Percentiles rank a stretch among this genome's conserved stretches.
These are phyloP conservation scores for Pythium chondricola DNA, from an alignment of 352 stramenopile species.

Conservation along the genomic window DNA sequence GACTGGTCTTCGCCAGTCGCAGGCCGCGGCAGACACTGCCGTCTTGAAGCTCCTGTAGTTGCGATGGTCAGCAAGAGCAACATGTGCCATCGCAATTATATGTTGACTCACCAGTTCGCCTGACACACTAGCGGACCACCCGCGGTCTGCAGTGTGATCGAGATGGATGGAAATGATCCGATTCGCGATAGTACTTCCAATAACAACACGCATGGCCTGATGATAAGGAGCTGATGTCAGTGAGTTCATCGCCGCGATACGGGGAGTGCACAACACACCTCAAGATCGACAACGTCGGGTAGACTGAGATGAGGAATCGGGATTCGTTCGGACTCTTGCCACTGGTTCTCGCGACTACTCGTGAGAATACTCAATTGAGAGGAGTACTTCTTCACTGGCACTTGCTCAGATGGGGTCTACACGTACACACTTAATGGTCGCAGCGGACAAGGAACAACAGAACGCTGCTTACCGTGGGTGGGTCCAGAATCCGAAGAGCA, in stretches of 20 bases:
- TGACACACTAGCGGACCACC: slow-evolving; percentile 29
- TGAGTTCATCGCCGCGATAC: too few species aligned
- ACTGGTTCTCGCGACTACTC: neutral
- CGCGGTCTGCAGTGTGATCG: slow-evolving; percentile 13
- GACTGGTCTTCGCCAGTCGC: slow-evolving; percentile 28
- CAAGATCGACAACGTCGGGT: slow-evolving; percentile 27
- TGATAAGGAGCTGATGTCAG: neutral
- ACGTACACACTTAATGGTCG: too few species aligned
- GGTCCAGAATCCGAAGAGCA: slow-evolving; percentile 8
- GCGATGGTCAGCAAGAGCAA: too few species aligned
- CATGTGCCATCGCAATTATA: too few species aligned
- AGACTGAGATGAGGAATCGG: slow-evolving; percentile 7
- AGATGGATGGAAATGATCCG: slow-evolving; percentile 33
- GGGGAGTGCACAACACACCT: too few species aligned
- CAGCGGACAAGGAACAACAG: too few species aligned
- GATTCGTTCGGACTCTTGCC: slow-evolving; percentile 1
- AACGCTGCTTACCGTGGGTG: slow-evolving; percentile 9
- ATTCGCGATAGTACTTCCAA: slow-evolving; percentile 38
- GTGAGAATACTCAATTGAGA: too few species aligned
- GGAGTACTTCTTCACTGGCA: too few species aligned
- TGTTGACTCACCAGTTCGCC: slow-evolving; percentile 33
- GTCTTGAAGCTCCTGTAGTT: slow-evolving; percentile 30
- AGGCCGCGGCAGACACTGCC: slow-evolving; percentile 44
- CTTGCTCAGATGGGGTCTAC: too few species aligned
- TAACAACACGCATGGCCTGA: slow-evolving; percentile 29